These are phyloP conservation scores for Botryotinia convoluta DNA, from an alignment of 2,329 filamentous ascomycete species.

Conservation along the genomic window DNA sequence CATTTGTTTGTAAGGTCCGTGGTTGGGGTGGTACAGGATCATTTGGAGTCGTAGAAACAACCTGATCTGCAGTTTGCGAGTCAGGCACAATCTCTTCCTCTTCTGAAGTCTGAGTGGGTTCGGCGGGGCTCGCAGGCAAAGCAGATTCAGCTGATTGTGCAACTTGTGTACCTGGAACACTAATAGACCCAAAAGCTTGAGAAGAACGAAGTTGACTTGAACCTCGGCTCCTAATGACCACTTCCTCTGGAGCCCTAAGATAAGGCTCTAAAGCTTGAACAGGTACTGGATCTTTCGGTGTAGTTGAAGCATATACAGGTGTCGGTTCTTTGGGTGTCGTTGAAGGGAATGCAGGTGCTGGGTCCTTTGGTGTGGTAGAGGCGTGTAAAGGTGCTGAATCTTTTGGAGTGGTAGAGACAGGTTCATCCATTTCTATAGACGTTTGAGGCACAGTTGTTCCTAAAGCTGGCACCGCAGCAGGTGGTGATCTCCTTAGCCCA, in stretches of 20 bases:
- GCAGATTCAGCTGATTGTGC: neutral
- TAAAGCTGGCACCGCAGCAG: slow-evolving; percentile 9
- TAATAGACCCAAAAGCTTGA: slow-evolving; percentile 17
- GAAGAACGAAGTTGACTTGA: slow-evolving; percentile 6
- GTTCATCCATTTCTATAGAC: neutral
- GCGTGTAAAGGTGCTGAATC: slow-evolving; percentile 21
- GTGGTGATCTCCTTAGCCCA: slow-evolving; percentile 26
- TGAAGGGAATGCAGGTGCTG: slow-evolving; percentile 17
- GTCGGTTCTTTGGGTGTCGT: slow-evolving; percentile 6
- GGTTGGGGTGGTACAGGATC: slow-evolving; percentile 5
- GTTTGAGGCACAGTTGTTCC: neutral
- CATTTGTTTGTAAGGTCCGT: neutral
- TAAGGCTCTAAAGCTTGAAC: slow-evolving; percentile 13
- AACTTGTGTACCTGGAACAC: slow-evolving; percentile 1
- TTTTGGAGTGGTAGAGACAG: slow-evolving; percentile 22
- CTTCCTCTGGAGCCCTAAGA: slow-evolving; percentile 6
- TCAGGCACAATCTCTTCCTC: neutral
- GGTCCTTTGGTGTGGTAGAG: slow-evolving; percentile 23
- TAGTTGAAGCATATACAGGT: slow-evolving; percentile 15
- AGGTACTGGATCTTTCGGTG: slow-evolving; percentile 25
- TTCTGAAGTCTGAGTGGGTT: neutral
- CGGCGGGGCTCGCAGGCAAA: slow-evolving; percentile 1
- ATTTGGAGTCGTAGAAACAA: slow-evolving; percentile 1
- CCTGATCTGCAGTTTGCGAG: neutral
- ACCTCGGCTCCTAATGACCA: slow-evolving; percentile 12